Conservation (phyloP, 495 filamentous ascomycete genomes). For the Trichoderma orchidacearum region DNA sequence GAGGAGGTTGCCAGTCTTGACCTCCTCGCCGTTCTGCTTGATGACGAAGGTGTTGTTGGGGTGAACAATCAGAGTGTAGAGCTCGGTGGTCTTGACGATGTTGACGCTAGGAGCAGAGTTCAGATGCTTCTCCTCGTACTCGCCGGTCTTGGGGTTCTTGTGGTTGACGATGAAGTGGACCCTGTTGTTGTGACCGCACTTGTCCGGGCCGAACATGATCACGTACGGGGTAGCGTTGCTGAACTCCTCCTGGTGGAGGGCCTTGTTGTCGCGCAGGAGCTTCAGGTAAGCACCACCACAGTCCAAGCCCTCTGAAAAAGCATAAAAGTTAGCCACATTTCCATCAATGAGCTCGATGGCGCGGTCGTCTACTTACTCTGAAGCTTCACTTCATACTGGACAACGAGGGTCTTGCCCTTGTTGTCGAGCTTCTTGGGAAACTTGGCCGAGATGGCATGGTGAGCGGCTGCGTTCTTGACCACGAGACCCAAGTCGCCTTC, state of each 20-base stretch:
- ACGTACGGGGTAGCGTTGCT: slow-evolving; percentile 95
- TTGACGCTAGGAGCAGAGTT: slow-evolving; percentile 69
- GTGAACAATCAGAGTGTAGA: slow-evolving; percentile 93
- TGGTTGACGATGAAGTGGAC: slow-evolving; percentile 99
- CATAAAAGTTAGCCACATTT: slow-evolving; percentile 9
- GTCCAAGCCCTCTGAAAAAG: slow-evolving; percentile 68
- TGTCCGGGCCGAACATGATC: slow-evolving; percentile 99
- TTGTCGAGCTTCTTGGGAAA: slow-evolving; percentile 94
- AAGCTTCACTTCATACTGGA: slow-evolving; percentile 99
- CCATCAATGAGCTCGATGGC: slow-evolving; percentile 7
- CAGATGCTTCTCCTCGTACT: slow-evolving; percentile 99
- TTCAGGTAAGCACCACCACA: slow-evolving; percentile 99
- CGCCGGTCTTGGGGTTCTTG: slow-evolving; percentile 99
- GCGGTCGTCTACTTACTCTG: slow-evolving; percentile 56
- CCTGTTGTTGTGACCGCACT: slow-evolving; percentile 99
- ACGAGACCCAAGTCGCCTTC: slow-evolving; percentile 94
- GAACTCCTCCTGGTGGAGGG: slow-evolving; percentile 94
- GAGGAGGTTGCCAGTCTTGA: slow-evolving; percentile 80
- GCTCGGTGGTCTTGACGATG: slow-evolving; percentile 77
- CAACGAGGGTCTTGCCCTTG: slow-evolving; percentile 91
- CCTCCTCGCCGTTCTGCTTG: slow-evolving; percentile 71
- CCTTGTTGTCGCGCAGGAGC: slow-evolving; percentile 95
- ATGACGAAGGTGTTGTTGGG: slow-evolving; percentile 93
- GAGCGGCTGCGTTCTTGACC: slow-evolving; percentile 89
- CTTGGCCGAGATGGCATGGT: slow-evolving; percentile 99